A percentile compares a stretch with the other conserved stretches of the same genome.
These are phyloP conservation scores for Perkinsus olseni DNA, from an alignment of 169 alveolate species.

Conservation along the genomic window DNA sequence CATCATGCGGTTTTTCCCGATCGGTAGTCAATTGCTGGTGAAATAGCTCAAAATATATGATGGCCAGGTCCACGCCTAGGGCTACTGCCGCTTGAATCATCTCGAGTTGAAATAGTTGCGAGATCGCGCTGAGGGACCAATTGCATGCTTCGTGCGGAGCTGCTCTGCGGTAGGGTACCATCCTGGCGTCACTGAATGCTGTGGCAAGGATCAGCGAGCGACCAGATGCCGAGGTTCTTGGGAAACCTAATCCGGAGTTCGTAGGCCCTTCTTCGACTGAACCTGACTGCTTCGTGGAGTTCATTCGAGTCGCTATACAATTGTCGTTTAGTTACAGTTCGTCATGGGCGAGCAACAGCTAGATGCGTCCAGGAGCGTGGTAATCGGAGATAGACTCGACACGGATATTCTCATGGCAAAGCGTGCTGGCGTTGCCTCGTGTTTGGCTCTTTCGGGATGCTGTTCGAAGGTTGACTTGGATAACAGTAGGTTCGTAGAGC, in stretches of 20 bases:
- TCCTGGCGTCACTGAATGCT: not conserved
- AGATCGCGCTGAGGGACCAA: too few species aligned
- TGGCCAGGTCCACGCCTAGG: too few species aligned
- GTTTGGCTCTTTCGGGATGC: not conserved
- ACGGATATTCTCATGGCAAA: not conserved
- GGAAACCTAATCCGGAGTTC: not conserved
- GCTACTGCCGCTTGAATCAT: too few species aligned
- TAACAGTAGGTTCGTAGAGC: not conserved
- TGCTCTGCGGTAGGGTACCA: not conserved
- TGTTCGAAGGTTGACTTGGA: not conserved
- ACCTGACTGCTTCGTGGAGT: not conserved
- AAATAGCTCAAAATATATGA: too few species aligned
- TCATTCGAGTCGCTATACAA: too few species aligned
- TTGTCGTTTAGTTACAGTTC: not conserved
- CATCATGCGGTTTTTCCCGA: too few species aligned
- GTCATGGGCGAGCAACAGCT: not conserved
- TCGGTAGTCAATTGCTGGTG: too few species aligned
- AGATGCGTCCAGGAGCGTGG: not conserved
- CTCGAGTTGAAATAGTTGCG: too few species aligned
- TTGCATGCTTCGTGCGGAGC: not conserved
- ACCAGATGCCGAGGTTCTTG: not conserved
- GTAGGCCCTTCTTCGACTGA: not conserved
- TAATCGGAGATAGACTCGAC: not conserved
- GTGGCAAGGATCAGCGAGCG: not conserved
- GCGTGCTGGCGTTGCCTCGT: not conserved